phyloP scores from a whole-genome alignment of 2,329 filamentous ascomycete genomes.

The Albophoma yamanashiensis region DNA sequence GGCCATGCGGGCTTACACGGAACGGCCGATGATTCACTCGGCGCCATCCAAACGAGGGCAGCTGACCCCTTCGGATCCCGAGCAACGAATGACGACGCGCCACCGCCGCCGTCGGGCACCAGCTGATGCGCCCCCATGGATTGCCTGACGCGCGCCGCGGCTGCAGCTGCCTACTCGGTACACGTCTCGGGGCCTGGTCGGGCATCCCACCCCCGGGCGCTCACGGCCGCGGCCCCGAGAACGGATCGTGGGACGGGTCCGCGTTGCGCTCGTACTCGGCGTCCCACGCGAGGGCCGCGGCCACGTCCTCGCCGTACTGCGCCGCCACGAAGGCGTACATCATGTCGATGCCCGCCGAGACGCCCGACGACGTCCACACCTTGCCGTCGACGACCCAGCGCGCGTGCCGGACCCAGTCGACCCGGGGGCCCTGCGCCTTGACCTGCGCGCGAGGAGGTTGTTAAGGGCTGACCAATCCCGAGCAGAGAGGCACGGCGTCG shows the following conservation, averaged over 20 bases:
- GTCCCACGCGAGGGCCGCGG: conserved; percentile 32
- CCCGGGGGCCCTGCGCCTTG: conserved; percentile 26
- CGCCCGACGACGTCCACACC: conserved; percentile 50
- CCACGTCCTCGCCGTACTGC: conserved; percentile 39
- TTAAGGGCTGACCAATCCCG: too few relatives aligned
- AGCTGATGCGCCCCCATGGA: background rate
- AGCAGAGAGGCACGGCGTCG: background rate
- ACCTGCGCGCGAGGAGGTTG: conserved; percentile 12
- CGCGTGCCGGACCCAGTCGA: conserved; percentile 44
- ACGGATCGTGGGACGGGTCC: conserved; percentile 42
- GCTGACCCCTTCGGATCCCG: background rate
- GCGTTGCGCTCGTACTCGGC: conserved; percentile 49
- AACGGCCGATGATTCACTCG: background rate
- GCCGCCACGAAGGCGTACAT: conserved; percentile 19
- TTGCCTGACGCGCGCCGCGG: background rate
- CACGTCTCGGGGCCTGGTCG: background rate
- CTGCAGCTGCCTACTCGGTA: background rate
- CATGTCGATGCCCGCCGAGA: conserved; percentile 33
- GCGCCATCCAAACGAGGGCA: background rate
- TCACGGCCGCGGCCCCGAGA: conserved; percentile 22
- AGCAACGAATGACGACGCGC: background rate
- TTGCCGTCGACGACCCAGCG: conserved; percentile 52
- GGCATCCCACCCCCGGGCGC: background rate
- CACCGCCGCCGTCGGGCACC: background rate
- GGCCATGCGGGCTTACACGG: background rate